These are phyloP conservation scores for Debaryomycetaceae sp. DNA, from an alignment of 1,139 yeast species.

Conservation along the genomic window DNA sequence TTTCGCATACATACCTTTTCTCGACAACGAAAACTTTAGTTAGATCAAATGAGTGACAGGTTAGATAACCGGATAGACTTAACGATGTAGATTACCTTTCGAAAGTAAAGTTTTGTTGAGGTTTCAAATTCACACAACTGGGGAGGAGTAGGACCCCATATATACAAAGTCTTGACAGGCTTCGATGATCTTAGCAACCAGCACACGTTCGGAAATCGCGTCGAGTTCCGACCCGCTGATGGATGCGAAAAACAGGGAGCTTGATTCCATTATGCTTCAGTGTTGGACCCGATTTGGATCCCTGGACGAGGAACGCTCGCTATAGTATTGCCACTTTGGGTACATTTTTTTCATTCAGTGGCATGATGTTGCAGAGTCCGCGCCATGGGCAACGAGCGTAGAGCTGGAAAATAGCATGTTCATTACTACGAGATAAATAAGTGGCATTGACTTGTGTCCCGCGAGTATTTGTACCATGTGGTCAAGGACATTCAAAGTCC, in stretches of 20 bases:
- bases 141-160: not conserved
- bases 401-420: too few relatives aligned
- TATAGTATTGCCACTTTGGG: too few relatives aligned
- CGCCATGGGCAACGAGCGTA: too few relatives aligned
- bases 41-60: constrained; percentile 11
- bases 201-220: not conserved
- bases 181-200: not conserved
- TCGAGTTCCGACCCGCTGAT: not conserved
- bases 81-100: not conserved
- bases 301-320: too few relatives aligned
- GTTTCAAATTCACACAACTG: not conserved
- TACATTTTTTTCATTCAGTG: too few relatives aligned
- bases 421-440: too few relatives aligned
- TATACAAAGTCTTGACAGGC: not conserved
- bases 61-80: constrained; percentile 8
- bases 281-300: too few relatives aligned
- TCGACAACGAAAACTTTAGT: not conserved
- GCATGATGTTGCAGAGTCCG: too few relatives aligned
- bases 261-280: too few relatives aligned
- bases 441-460: too few relatives aligned
- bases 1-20: not conserved
- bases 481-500: too few relatives aligned
- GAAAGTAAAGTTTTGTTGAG: not conserved
- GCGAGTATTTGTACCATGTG: too few relatives aligned
- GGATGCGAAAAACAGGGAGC: not conserved